These are phyloP conservation scores for Sarocladium strictum DNA, from an alignment of 2,329 filamentous ascomycete genomes.

Conservation along the genomic window DNA sequence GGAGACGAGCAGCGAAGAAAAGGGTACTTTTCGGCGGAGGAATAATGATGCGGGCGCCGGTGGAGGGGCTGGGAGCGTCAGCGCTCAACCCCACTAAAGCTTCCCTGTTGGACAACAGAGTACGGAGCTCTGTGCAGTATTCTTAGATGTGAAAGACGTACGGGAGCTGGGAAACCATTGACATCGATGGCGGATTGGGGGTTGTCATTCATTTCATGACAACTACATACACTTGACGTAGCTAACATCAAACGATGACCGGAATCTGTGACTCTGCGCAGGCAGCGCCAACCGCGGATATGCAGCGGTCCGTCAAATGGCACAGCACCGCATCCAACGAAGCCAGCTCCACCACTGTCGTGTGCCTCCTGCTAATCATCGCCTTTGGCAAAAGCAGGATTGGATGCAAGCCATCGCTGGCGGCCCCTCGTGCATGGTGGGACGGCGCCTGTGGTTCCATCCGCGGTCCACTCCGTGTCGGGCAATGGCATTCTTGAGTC, in stretches of 20 bases:
- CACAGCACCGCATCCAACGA: background rate
- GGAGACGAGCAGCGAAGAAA: constrained; percentile 3
- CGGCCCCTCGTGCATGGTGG: background rate
- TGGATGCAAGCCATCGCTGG: constrained; percentile 6
- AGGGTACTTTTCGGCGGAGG: constrained; percentile 9
- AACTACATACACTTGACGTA: too few relatives aligned
- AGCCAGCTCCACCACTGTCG: constrained; percentile 3
- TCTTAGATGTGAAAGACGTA: too few relatives aligned
- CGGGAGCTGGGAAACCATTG: too few relatives aligned
- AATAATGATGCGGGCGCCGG: constrained; percentile 8
- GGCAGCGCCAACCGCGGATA: background rate
- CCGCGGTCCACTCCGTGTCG: background rate
- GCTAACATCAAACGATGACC: too few relatives aligned
- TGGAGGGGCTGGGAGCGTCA: constrained; percentile 3
- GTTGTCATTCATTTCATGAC: background rate
- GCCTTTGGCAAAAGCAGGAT: background rate
- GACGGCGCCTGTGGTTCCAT: background rate
- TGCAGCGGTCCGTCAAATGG: background rate
- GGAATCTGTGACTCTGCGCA: background rate
- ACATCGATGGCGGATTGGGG: too few relatives aligned
- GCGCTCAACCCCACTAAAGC: background rate
- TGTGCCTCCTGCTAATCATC: constrained; percentile 7
- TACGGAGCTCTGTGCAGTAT: too few relatives aligned
- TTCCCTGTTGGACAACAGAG: too few relatives aligned
- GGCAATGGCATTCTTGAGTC: background rate